Base-by-base conservation (phyloP, 805 yeast genomes). In the Blastobotrys attinorum region DNA sequence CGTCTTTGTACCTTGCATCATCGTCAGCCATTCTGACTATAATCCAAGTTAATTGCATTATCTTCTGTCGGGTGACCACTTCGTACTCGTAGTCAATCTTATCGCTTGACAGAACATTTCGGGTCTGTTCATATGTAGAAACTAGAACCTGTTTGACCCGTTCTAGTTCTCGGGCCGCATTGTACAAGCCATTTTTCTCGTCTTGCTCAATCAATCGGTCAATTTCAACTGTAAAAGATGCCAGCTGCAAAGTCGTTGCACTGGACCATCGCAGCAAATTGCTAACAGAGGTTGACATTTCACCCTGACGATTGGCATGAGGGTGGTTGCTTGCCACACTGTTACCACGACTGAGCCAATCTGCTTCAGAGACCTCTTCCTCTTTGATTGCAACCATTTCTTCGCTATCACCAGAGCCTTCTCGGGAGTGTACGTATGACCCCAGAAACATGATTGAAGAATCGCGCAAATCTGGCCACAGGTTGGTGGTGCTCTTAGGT, bases 381-480 rank as follows among this genome's bases (percentile, higher is more conserved):
- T 25, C 10, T 11, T 25, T 25, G 29, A 25, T 25, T 25, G 29
- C 10, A 25, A 25, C 10, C 29, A 25, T 25, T 7, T 8, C 10
- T 8, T 25, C 29, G 11, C 11, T 11, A 25, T 7, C 29, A 25
- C 29, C 29, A 25, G 10, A 8, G 11, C 29, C 29, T 8, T 25
- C 11, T 11, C 29, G 29, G 11, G 29, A 25, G 11, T 47, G 41
- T 3, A 54, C 51, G 40, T 53, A 58, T 37, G 52, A 47, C 17
- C 66, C 64, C 23, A 62, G 51, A 20, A 59, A 52, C 31, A 54
- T 52, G 20, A 62, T 51, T 5, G 66, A 62, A 3, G 59, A 44
- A 31, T 62, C 65, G 7, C 66, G 51, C 43, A 62, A 44, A 22
- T 58, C 61, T 0, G 64, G 61, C 29, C 58, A 59, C 17, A 57